Conservation (phyloP, 371 early-diverging fungal genomes). For the Dichotomocladium elegans region DNA sequence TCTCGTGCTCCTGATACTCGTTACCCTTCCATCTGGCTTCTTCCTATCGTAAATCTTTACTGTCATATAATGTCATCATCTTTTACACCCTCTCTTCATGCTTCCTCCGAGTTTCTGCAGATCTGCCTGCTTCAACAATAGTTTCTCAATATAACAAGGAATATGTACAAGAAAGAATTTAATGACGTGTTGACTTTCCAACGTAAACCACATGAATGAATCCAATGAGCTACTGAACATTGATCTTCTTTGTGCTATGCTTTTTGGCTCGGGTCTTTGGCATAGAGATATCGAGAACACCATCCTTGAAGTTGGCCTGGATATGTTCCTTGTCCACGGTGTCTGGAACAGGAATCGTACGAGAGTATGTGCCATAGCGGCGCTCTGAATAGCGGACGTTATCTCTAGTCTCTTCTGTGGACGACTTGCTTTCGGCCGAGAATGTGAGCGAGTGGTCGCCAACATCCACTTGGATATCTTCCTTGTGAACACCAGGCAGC, state of each 20-base stretch:
- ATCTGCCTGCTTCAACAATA: background rate
- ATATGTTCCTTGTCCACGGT: conserved; percentile 41
- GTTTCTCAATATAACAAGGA: conserved; percentile 4
- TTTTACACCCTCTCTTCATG: no score
- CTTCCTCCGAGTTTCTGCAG: no score
- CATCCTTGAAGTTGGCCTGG: conserved; percentile 52
- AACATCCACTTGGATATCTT: conserved; percentile 24
- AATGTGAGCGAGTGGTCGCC: conserved; percentile 10
- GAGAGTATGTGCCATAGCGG: conserved; percentile 44
- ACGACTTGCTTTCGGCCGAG: conserved; percentile 14
- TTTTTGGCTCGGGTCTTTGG: conserved; percentile 33
- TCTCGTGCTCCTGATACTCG: no score
- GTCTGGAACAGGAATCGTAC: conserved; percentile 50
- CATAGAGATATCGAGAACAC: conserved; percentile 49
- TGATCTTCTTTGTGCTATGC: conserved; percentile 6
- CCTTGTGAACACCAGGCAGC: conserved; percentile 25
- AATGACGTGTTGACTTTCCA: no score
- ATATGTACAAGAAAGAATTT: no score
- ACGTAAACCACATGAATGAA: no score
- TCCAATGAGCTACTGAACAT: no score
- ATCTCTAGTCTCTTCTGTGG: conserved; percentile 1
- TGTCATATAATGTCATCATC: no score
- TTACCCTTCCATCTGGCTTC: no score
- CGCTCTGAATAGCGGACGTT: conserved; percentile 46
- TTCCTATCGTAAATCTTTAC: no score